Evolutionary conservation across 2,329 filamentous ascomycete species (phyloP).

Genomic region (Hypoxylon sp.): DNA sequence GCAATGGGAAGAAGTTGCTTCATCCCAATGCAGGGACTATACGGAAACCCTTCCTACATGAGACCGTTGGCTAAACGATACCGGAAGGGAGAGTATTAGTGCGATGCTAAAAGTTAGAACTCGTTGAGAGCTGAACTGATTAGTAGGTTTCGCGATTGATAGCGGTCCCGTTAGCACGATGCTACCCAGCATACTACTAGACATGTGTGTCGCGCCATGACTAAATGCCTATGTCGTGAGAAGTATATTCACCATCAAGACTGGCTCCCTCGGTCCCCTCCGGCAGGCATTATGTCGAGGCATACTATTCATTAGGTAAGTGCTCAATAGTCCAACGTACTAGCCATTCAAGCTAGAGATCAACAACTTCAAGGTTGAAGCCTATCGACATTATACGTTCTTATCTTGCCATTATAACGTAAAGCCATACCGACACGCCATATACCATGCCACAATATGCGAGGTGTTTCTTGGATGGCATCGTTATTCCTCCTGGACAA

Average conservation of each 20-base stretch:
- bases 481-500: slow-evolving; percentile 14
- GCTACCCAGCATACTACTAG: not conserved
- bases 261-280: not conserved
- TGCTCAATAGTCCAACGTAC: not conserved
- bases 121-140: slow-evolving; percentile 19
- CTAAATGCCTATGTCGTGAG: not conserved
- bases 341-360: not conserved
- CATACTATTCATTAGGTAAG: slow-evolving; percentile 7
- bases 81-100: slow-evolving; percentile 3
- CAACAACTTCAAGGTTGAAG: not conserved
- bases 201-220: slow-evolving; percentile 5
- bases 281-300: not conserved
- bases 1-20: not conserved
- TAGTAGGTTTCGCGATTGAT: slow-evolving; percentile 34
- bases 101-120: slow-evolving; percentile 6
- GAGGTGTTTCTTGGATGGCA: not conserved
- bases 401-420: slow-evolving; percentile 7
- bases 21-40: slow-evolving; percentile 14
- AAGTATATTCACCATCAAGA: slow-evolving; percentile 2
- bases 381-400: not conserved
- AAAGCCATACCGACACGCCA: slow-evolving; percentile 7
- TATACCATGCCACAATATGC: slow-evolving; percentile 11
- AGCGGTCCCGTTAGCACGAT: slow-evolving; percentile 12
- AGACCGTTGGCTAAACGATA: slow-evolving; percentile 11
- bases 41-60: slow-evolving; percentile 10